Evolutionary conservation across 73 alveolate species (phyloP), one percentile per base, ranked within the genome.

Genomic region (Breviolum minutum): DNA sequence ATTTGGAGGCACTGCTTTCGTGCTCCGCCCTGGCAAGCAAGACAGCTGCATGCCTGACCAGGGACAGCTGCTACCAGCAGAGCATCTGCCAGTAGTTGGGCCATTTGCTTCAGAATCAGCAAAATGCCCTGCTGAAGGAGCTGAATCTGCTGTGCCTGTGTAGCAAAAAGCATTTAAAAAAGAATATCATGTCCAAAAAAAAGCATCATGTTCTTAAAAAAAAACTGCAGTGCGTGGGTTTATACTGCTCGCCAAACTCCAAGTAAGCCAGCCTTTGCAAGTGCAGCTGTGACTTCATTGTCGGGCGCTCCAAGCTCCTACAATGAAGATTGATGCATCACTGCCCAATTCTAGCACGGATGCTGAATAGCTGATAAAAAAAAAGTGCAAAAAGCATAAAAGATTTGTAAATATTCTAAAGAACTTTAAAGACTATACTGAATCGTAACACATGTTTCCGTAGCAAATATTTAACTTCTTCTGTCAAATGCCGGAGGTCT

Each of bases 61-160:
- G 98, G 98, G 81, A 74, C 77, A 2, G 87, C 98, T 17, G 90
- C 98, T 10, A 64, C 89, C 63, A 92, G 98, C 81, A 92, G 69
- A n/a, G 98, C 82, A 74, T 61, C 80, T 20, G 87, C 90, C 66
- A 92, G 90, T 63, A 80, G 81, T 77, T 73, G 90, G 64, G 81
- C 98, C 81, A 92, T 63, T 8, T 63, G 62, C 69, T 74, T 83
- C 77, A 92, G 98, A 27, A 84, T 90, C 62, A 63, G 14, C 68
- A 74, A 27, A 20, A 80, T 68, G 81, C 98, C 98, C 82, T 92
- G 98, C 80, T 92, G 98, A 40, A 73, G 29, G 81, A 92, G 66
- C 73, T 68, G 98, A 32, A 40, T 54, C 29, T 74, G 98, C 98
- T 76, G 90, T 13, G 98, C 98, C 98, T 92, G 40, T 19, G 54